Conservation (phyloP, 768 basidiomycete species). For the Auricularia cornea region DNA sequence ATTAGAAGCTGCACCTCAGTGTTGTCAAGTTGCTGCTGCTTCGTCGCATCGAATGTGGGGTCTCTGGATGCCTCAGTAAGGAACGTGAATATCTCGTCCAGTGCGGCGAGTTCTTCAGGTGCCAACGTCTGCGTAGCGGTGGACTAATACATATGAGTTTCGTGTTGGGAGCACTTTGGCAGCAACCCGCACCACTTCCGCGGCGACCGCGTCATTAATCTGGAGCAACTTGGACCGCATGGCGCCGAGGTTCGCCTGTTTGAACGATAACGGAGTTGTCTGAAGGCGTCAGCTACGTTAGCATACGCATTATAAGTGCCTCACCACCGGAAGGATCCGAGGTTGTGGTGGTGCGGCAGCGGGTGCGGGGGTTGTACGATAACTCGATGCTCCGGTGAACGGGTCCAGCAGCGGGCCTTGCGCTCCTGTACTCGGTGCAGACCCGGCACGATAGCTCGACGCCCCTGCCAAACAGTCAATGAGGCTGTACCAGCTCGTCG, state of each 20-base stretch:
- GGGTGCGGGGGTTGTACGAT: constrained; percentile 32
- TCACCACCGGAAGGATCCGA: constrained; percentile 17
- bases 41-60: constrained; percentile 23
- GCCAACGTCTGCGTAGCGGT: constrained; percentile 64
- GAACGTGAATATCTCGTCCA: constrained; percentile 58
- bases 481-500: not conserved
- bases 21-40: constrained; percentile 37
- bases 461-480: not conserved
- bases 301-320: constrained; percentile 8
- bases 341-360: constrained; percentile 21
- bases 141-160: constrained; percentile 35
- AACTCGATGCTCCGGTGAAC: constrained; percentile 64
- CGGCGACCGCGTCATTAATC: constrained; percentile 57
- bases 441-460: constrained; percentile 10
- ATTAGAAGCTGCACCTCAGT: constrained; percentile 44
- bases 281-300: constrained; percentile 36
- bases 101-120: constrained; percentile 45
- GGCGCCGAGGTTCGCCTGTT: constrained; percentile 69
- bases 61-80: constrained; percentile 38
- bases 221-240: constrained; percentile 75
- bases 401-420: constrained; percentile 45
- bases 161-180: not conserved
- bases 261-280: constrained; percentile 68
- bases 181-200: constrained; percentile 52
- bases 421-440: constrained; percentile 23